Base-by-base conservation (phyloP, 352 stramenopile species). In the Peronospora tabacina region DNA sequence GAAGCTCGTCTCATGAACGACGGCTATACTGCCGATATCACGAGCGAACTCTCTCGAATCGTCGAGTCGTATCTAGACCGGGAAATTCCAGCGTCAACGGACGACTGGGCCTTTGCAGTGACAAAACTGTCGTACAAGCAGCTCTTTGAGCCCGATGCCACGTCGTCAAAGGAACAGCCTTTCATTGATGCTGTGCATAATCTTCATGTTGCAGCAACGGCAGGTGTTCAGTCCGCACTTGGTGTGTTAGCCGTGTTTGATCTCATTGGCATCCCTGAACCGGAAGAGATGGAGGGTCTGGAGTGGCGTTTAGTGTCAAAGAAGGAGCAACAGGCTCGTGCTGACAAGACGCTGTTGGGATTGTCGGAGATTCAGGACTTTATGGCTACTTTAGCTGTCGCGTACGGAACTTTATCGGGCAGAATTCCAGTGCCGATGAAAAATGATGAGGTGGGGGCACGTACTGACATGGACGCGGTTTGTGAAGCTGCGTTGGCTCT, bases 61-160 rank as follows among this genome's bases (percentile, higher is more conserved):
- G 47, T 49, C 13, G 16, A 15, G 6, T 44, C 22, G 41, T 40
- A 38, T 19, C 20, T 39, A 12, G 32, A 7, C 13, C 26, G 10
- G 24, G 30, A 32, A 5, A 52, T 57, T 16, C 52, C 43, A 0
- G 45, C 55, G 15, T 59, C 22, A 7, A 52, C 66, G 2, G 42
- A 66, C 20, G 74, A 86, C 48, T 85, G 66, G 60, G 56, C 62
- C 1, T 72, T 72, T 35, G 76, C 76, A 7, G 56, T 75, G 30
- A 77, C 81, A 34, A 66, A 66, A 26, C 57, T 85, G 13, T 77
- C 76, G n/a, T 83, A 72, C 51, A 66, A 75, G 44, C 61, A 69
- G 38, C 67, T 88, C 2, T 86, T 88, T 49, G 72, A 85, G 22
- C 65, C 72, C 0, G 52, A 50, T 11, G 32, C 10, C 2, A 24